These are phyloP conservation scores for Mucor plumbeus DNA, from an alignment of 371 early-diverging fungal genomes.

Conservation along the genomic window DNA sequence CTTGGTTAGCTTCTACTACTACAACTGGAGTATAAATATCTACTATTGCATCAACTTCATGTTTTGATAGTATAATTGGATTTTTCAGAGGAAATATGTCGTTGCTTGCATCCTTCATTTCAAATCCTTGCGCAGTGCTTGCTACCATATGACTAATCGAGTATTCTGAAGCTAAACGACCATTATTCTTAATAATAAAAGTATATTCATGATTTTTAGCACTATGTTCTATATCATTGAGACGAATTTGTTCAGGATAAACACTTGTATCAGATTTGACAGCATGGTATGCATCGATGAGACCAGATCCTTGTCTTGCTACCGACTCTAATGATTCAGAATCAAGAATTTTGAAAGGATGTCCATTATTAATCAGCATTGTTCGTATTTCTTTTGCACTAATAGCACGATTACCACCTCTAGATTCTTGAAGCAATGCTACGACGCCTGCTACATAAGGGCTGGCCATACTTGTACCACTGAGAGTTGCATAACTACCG, in stretches of 20 bases:
- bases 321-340: conserved; percentile 45
- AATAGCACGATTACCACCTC: conserved; percentile 37
- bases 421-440: conserved; percentile 56
- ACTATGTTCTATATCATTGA: conserved; percentile 64
- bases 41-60: conserved; percentile 33
- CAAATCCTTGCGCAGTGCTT: conserved; percentile 50
- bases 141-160: conserved; percentile 51
- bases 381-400: conserved; percentile 31
- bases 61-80: conserved; percentile 25
- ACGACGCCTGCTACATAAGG: conserved; percentile 76
- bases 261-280: conserved; percentile 57
- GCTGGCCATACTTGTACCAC: conserved; percentile 76
- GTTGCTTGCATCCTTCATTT: not conserved
- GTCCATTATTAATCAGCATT: conserved; percentile 59
- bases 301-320: conserved; percentile 75
- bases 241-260: conserved; percentile 64
- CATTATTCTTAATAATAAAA: conserved; percentile 64
- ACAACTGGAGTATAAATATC: conserved; percentile 24
- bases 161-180: conserved; percentile 57
- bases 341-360: conserved; percentile 40
- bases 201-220: conserved; percentile 51
- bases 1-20: conserved; percentile 29
- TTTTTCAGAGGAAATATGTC: conserved; percentile 27
- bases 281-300: conserved; percentile 70
- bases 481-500: conserved; percentile 50